Percentiles rank a stretch among this genome's conserved stretches.
These are phyloP conservation scores for Santalum album DNA, from an alignment of 164 flowering plant genomes.

Conservation along the genomic window DNA sequence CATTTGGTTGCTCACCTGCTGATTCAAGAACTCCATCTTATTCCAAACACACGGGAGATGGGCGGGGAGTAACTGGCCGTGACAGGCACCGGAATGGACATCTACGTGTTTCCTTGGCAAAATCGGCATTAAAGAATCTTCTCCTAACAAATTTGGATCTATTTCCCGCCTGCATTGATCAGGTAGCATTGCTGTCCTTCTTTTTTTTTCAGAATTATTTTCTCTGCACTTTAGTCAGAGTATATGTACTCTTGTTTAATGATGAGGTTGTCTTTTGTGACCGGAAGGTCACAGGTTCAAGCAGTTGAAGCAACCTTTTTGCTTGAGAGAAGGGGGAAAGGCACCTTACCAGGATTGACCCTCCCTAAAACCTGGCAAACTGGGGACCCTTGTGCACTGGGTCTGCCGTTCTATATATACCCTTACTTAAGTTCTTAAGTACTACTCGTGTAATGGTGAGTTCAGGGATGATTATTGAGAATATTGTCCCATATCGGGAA, in stretches of 20 bases:
- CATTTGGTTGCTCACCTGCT: conserved; percentile 94
- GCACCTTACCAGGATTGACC: too few relatives aligned
- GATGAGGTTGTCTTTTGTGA: too few relatives aligned
- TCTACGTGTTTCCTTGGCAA: conserved; percentile 77
- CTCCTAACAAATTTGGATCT: conserved; percentile 92
- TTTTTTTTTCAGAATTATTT: not conserved
- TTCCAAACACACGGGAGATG: conserved; percentile 69
- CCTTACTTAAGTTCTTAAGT: too few relatives aligned
- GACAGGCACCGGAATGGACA: conserved; percentile 82
- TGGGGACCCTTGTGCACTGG: too few relatives aligned
- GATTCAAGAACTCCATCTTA: conserved; percentile 98
- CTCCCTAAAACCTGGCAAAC: too few relatives aligned
- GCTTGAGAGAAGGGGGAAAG: too few relatives aligned
- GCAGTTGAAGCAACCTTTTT: too few relatives aligned
- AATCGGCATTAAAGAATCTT: conserved; percentile 87
- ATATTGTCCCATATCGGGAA: too few relatives aligned
- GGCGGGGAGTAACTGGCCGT: conserved; percentile 63
- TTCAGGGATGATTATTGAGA: too few relatives aligned
- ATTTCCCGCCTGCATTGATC: conserved; percentile 99
- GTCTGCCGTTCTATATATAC: too few relatives aligned
- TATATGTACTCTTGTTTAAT: too few relatives aligned
- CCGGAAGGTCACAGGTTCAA: not conserved
- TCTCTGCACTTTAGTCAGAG: not conserved
- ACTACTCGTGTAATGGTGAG: too few relatives aligned
- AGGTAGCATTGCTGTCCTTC: conserved; percentile 35